Evolutionary conservation across 208 protist genomes (phyloP), one percentile per base, ranked within the genome.

Genomic region (Trypanosoma caninum): DNA sequence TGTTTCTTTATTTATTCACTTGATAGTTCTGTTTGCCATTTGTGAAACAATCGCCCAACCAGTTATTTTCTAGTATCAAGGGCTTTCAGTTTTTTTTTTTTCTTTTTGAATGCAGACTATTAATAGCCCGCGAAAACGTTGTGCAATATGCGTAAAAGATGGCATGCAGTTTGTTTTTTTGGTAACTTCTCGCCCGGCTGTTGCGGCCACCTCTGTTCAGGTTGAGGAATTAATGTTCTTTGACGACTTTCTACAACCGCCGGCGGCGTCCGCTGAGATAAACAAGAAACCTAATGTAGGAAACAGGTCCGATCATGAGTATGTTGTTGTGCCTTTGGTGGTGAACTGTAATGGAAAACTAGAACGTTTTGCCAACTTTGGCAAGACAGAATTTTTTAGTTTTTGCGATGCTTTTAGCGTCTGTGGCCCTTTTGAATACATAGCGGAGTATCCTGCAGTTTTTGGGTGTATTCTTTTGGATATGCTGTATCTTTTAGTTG

Each of bases 401-500:
- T 72, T 94, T 0, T 60, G 51, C 0, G 74, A 91, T 23, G 78
- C 53, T 25, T 81, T 78, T 35, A 58, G 59, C 38, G 25, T 57
- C 16, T 82, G 76, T 55, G 88, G 82, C 11, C 82, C 89, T 9
- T 92, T 91, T 57, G 59, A 81, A n/a, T 68, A 40, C 13, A 64
- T 82, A 34, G 11, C 71, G 0, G 80, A 90, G 62, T 95, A 78
- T 55, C 64, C 67, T 20, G 80, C 89, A 1, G 46, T 91, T 6
- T 93, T 95, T 65, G 89, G 89, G 20, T 78, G 72, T 35, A 59
- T 91, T 18, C 57, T 78, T 28, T 60, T 95, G 14, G 89, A 95
- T 47, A 74, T 59, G 60, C 46, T 87, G 42, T 95, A 95, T 61
- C 74, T 95, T 45, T 73, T 95, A 5, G 85, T 95, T 22, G 89